phyloP scores from a whole-genome alignment of 352 stramenopile species.

The Thalassiosira livingstoniorum region DNA sequence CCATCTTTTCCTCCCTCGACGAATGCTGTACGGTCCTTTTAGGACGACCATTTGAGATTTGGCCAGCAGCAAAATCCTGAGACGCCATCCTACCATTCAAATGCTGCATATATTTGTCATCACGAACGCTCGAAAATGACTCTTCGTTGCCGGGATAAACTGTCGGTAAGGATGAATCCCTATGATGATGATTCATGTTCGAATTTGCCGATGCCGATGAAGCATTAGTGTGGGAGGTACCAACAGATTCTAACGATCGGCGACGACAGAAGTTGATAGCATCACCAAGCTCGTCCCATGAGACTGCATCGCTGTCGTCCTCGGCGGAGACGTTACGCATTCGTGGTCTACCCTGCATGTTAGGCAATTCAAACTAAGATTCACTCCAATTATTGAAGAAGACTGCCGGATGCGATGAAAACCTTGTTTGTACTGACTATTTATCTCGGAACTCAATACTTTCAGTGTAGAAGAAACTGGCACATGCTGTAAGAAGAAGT shows the following conservation, averaged over 20 bases:
- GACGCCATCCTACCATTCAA: neutral
- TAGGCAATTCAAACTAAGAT: too few species aligned
- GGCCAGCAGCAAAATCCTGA: neutral
- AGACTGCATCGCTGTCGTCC: neutral
- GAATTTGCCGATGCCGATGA: neutral
- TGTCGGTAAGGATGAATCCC: neutral
- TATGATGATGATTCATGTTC: neutral
- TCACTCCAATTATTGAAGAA: too few species aligned
- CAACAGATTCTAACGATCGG: neutral
- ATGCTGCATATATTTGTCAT: neutral
- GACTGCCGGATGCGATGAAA: too few species aligned
- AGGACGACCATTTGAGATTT: neutral
- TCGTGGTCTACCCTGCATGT: too few species aligned
- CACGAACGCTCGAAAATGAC: neutral
- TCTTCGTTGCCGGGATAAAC: neutral
- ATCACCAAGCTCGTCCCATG: conserved; percentile 18
- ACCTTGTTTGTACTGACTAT: too few species aligned
- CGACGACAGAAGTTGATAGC: conserved; percentile 5
- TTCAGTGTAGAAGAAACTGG: too few species aligned
- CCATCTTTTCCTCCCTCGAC: neutral
- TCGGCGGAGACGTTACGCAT: neutral
- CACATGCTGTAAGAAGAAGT: too few species aligned
- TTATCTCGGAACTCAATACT: too few species aligned
- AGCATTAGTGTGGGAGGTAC: too few species aligned
- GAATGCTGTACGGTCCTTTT: neutral